Evolutionary conservation across 2,329 filamentous ascomycete species (phyloP).

Genomic region (Penicillium freii): DNA sequence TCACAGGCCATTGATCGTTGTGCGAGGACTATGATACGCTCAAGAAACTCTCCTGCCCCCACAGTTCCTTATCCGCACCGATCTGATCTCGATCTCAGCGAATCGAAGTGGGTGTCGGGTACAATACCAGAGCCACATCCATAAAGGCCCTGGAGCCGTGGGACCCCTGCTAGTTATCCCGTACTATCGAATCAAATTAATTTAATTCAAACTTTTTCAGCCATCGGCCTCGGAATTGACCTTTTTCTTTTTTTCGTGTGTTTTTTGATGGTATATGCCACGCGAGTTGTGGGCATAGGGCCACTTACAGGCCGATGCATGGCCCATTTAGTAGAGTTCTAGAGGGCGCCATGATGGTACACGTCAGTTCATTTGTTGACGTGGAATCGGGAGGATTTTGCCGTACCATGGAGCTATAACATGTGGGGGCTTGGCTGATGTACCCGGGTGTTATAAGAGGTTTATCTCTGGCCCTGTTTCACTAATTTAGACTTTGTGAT

Average conservation of each 20-base stretch:
- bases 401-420: neutral
- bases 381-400: neutral
- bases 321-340: conserved; percentile 5
- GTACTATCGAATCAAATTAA: conserved; percentile 13
- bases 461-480: neutral
- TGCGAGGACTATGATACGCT: conserved; percentile 12
- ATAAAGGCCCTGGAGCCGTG: neutral
- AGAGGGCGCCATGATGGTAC: conserved; percentile 8
- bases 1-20: neutral
- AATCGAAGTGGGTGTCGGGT: conserved; percentile 10
- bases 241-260: neutral
- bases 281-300: conserved; percentile 6
- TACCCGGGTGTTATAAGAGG: conserved; percentile 4
- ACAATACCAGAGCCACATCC: conserved; percentile 1
- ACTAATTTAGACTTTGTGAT: neutral
- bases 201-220: conserved; percentile 15
- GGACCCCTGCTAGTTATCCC: neutral
- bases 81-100: conserved; percentile 25
- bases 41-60: neutral
- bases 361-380: conserved; percentile 6
- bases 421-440: neutral
- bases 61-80: conserved; percentile 15
- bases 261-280: conserved; percentile 2
- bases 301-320: conserved; percentile 1
- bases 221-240: neutral